Conservation (phyloP, 1,284 basidiomycete genomes). For the Sporisorium exsertum region DNA sequence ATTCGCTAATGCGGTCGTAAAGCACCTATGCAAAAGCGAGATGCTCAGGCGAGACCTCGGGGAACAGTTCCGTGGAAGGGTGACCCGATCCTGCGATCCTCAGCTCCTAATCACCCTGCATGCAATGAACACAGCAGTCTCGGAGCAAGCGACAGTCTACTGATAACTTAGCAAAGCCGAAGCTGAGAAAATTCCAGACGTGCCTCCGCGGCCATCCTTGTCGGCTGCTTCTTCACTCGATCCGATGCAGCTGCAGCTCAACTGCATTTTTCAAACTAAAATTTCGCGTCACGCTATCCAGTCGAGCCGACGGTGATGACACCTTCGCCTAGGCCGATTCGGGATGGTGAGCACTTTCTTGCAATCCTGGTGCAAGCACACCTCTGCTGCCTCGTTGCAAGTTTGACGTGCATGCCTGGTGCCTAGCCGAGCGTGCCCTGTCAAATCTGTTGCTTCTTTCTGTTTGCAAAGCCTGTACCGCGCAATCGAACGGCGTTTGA, state of each 20-base stretch:
- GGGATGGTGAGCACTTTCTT: no score
- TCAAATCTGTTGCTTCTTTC: not conserved
- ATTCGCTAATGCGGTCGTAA: no score
- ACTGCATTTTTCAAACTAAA: not conserved
- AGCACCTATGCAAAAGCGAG: constrained; percentile 10
- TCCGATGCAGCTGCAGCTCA: constrained; percentile 3
- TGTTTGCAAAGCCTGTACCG: not conserved
- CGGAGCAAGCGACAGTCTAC: no score
- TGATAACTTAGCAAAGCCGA: not conserved
- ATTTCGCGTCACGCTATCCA: not conserved
- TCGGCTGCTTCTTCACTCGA: not conserved
- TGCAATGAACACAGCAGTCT: no score
- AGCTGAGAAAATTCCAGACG: no score
- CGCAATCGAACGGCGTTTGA: not conserved
- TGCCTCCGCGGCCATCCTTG: not conserved
- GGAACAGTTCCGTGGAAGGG: not conserved
- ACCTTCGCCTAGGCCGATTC: not conserved
- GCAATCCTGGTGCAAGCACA: no score
- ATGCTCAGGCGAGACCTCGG: constrained; percentile 20
- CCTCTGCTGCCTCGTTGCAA: not conserved
- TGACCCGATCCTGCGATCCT: not conserved
- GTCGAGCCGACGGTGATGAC: not conserved
- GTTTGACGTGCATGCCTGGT: constrained; percentile 4
- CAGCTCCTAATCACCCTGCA: no score
- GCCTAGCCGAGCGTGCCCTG: not conserved